Base-by-base conservation (phyloP, 2,329 filamentous ascomycete species). In the Escovopsis sp. region DNA sequence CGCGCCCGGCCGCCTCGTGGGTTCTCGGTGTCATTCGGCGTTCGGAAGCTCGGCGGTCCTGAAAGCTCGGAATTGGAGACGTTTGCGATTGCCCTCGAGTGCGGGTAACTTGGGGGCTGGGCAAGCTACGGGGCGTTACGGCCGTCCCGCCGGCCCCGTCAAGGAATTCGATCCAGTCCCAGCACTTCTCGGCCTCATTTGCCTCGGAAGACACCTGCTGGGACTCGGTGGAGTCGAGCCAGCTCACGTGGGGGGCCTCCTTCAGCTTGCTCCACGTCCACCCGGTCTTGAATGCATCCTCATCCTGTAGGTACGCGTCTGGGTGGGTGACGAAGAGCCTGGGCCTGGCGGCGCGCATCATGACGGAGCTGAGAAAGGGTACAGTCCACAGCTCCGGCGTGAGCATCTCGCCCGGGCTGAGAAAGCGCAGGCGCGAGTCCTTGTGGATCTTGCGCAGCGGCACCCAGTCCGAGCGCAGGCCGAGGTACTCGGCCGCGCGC, bases 391-490 rank as follows among this genome's bases (percentile, higher is more conserved):
- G 55, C 1, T 75, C 69, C 0, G 79, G 72, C 1, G 77, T 85
- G 27, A 80, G 57, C 73, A 87, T 80, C 51, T 87, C 82, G 1
- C 72, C 63, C 1, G 73, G 74, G 5, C 69, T 70, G 10, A 87
- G 62, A 45, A 86, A 86, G 1, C 74, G 72, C 6, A 88, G 64
- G 18, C 74, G 70, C 0, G 77, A 76, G 38, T 84, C 78, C 48
- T 79, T 84, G 49, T 81, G 72, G 3, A 84, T 61, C 52, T 87
- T 87, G 34, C 81, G 72, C 14, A 88, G 61, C 5, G 82, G 82
- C n/a, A 87, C 68, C 68, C 80, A 84, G 0, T 70, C 56, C 30
- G 79, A 75, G 36, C 70, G 66, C 14, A 87, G 61, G 5, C 76
- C 81, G 15, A 76, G 58, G 35, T 68, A 74, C 28, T 60, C 60